A percentile compares a stretch with the other conserved stretches of the same genome.
Evolutionary conservation across 2,329 filamentous ascomycete genomes (phyloP).

Genomic region (Microdochium paspali): DNA sequence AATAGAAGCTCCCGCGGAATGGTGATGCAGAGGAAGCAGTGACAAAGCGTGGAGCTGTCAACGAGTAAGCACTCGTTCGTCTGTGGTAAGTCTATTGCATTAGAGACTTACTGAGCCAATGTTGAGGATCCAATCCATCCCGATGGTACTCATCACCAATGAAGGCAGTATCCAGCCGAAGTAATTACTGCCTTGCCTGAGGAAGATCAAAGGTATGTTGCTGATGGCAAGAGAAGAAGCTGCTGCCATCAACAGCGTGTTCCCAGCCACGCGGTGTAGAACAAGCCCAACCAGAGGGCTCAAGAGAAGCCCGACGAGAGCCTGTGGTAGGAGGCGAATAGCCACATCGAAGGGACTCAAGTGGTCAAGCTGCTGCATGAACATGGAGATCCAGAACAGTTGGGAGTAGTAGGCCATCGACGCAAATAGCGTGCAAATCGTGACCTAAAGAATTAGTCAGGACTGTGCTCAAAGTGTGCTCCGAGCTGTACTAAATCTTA

Average conservation of each 20-base stretch:
- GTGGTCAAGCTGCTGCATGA: conserved; percentile 19
- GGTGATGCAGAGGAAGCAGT: conserved; percentile 17
- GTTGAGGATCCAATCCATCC: conserved; percentile 24
- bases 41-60: conserved; percentile 18
- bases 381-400: conserved; percentile 23
- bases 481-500: too few species aligned
- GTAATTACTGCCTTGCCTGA: conserved; percentile 16
- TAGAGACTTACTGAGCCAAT: conserved; percentile 18
- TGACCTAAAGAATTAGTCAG: conserved; percentile 13
- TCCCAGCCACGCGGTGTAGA: conserved; percentile 18
- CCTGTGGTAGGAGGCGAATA: conserved; percentile 21
- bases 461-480: neutral
- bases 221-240: conserved; percentile 13
- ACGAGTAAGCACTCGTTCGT: conserved; percentile 2
- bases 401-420: conserved; percentile 22
- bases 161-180: conserved; percentile 21
- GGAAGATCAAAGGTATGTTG: conserved; percentile 20
- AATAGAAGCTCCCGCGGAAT: conserved; percentile 19
- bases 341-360: conserved; percentile 20
- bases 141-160: conserved; percentile 19
- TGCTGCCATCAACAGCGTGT: conserved; percentile 13
- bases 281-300: conserved; percentile 21
- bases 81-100: neutral
- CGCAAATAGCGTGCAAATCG: conserved; percentile 16
- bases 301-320: conserved; percentile 17